phyloP scores from a whole-genome alignment of 148 eudicot species.

The Salicornia ramosissima region DNA sequence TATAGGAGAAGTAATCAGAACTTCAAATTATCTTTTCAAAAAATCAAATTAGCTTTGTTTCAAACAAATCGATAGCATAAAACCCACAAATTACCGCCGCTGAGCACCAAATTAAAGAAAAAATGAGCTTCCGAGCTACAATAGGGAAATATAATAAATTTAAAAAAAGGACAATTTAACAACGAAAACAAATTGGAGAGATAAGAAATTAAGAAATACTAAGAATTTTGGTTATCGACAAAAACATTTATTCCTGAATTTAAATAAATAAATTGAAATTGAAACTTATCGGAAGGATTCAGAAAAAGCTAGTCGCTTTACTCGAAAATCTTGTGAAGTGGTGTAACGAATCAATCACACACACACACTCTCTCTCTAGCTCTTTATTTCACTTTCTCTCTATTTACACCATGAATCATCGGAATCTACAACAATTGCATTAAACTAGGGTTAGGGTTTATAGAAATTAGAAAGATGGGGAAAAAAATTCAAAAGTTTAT shows the following conservation, averaged over 20 bases:
- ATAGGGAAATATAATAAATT: neutral
- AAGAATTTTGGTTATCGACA: neutral
- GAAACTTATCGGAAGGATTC: neutral
- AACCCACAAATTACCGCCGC: neutral
- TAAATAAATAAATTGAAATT: neutral
- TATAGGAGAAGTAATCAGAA: neutral
- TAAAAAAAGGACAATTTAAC: neutral
- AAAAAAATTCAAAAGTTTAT: neutral
- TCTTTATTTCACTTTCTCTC: neutral
- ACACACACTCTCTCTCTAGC: neutral
- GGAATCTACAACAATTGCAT: slow-evolving; percentile 19
- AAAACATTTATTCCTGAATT: neutral
- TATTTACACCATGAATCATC: slow-evolving; percentile 6
- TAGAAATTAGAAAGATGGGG: neutral
- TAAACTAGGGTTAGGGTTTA: slow-evolving; percentile 29
- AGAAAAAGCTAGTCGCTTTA: neutral
- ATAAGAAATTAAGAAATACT: neutral
- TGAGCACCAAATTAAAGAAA: neutral
- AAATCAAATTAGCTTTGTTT: neutral
- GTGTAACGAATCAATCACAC: neutral
- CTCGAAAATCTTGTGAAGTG: slow-evolving; percentile 8
- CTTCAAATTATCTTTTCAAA: neutral
- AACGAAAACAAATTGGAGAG: neutral
- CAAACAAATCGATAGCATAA: neutral
- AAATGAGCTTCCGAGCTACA: neutral